Percentiles rank a stretch among this genome's conserved stretches.
Evolutionary conservation across 352 stramenopile genomes (phyloP).

Genomic region (Phytophthora europaea): DNA sequence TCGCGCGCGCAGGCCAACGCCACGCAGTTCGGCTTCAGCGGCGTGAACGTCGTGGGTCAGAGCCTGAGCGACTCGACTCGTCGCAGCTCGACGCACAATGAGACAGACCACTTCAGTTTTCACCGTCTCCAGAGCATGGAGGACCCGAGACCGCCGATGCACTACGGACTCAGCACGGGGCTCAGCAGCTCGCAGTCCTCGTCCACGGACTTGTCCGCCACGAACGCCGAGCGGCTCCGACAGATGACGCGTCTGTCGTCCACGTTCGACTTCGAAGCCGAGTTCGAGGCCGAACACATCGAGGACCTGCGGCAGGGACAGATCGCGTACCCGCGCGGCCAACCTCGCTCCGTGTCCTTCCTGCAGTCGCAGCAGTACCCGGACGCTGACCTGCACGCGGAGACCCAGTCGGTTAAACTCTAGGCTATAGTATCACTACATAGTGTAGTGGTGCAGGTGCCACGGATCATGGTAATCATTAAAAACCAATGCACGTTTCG

Average conservation of each 20-base stretch:
- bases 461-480: too few species aligned
- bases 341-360: conserved; percentile 77
- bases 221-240: conserved; percentile 6
- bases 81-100: neutral
- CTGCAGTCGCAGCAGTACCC: conserved; percentile 79
- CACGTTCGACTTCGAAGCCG: conserved; percentile 64
- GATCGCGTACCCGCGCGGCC: conserved; percentile 56
- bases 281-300: conserved; percentile 60
- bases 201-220: conserved; percentile 33
- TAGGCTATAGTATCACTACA: conserved; percentile 22
- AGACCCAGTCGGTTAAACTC: conserved; percentile 61
- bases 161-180: conserved; percentile 35
- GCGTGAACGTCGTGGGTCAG: conserved; percentile 8
- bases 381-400: conserved; percentile 73
- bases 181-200: conserved; percentile 41
- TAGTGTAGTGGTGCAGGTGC: neutral
- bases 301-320: conserved; percentile 57
- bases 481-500: conserved; percentile 4
- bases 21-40: conserved; percentile 45
- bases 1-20: conserved; percentile 41
- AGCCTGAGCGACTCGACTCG: conserved; percentile 8
- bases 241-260: conserved; percentile 43
- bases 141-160: conserved; percentile 5
- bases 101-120: conserved; percentile 42
- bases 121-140: conserved; percentile 37